Base-by-base conservation (phyloP, 441 rosid genomes). In the Gossypium trilobum region DNA sequence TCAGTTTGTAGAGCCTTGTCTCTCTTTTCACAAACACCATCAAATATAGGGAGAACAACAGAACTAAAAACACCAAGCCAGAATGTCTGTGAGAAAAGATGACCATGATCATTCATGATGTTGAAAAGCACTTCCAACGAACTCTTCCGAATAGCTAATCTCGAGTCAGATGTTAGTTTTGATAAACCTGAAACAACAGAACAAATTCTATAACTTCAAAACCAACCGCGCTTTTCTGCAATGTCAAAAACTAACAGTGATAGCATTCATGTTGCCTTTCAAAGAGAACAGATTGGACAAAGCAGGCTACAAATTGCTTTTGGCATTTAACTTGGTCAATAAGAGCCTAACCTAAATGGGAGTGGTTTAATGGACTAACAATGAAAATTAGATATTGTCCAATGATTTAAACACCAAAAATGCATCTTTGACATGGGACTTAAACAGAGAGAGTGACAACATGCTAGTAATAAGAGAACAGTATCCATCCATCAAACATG, bases 81-180 rank as follows among this genome's bases (percentile, higher is more conserved):
- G 78, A 92, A 89, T 36, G 86, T 78, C 44, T 64, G 80, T 25
- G 98, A 88, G 86, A 92, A 95, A 59, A 91, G 89, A 83, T 89
- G 93, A 70, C 98, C 98, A 61, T 95, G 99, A 81, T 95, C 98
- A 81, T 87, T 91, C 16, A 95, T 84, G 80, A 95, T 92, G 78
- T 91, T 89, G 75, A 95, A 95, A 78, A 95, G 95, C 71, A 95
- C 95, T 87, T 95, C 97, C 81, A 95, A 78, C 19, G 98, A 84
- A 85, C 92, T 91, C 87, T 88, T 92, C 65, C 95, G 88, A 76
- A 95, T 95, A 51, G 93, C 83, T 70, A 85, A 78, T 87, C 97
- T 86, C 48, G 98, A 85, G 84, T 88, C 97, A 46, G 91, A 89
- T 33, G 98, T 91, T 75, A 91, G 81, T 71, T 89, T 86, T 70